These are phyloP conservation scores for Parathielavia appendiculata DNA, from an alignment of 495 filamentous ascomycete species.

Conservation along the genomic window DNA sequence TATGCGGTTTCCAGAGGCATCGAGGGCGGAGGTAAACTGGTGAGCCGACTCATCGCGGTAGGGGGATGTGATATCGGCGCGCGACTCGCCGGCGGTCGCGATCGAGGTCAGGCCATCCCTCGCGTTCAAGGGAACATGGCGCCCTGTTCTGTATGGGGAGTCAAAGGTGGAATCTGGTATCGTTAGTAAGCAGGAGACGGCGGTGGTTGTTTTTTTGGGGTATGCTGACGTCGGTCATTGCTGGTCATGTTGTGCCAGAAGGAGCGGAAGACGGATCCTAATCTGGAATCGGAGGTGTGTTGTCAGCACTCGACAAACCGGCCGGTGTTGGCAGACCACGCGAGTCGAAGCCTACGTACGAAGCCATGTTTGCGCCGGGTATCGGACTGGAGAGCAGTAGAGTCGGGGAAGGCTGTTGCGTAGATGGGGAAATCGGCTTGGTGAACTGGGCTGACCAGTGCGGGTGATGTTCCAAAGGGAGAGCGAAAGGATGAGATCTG, in stretches of 20 bases:
- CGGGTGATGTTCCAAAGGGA: not conserved
- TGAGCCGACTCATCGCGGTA: slow-evolving; percentile 63
- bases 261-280: slow-evolving; percentile 27
- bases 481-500: not conserved
- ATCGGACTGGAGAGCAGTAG: not conserved
- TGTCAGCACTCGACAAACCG: slow-evolving; percentile 12
- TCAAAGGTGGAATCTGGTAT: slow-evolving; percentile 73
- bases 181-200: slow-evolving; percentile 26
- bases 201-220: not conserved
- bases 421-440: not conserved
- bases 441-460: not conserved
- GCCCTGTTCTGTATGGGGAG: slow-evolving; percentile 78
- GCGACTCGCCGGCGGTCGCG: slow-evolving; percentile 71
- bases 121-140: slow-evolving; percentile 69
- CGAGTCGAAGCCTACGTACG: slow-evolving; percentile 17
- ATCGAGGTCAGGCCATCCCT: slow-evolving; percentile 71
- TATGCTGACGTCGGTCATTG: slow-evolving; percentile 52
- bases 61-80: slow-evolving; percentile 64
- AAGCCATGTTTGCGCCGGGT: slow-evolving; percentile 13
- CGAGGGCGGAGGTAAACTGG: slow-evolving; percentile 50
- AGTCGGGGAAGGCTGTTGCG: not conserved
- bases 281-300: slow-evolving; percentile 7
- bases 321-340: not conserved
- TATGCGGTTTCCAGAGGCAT: slow-evolving; percentile 40
- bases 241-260: slow-evolving; percentile 97